Percentiles rank a stretch among this genome's conserved stretches.
Evolutionary conservation across 805 yeast species (phyloP).

Genomic region (Candida golubevii): DNA sequence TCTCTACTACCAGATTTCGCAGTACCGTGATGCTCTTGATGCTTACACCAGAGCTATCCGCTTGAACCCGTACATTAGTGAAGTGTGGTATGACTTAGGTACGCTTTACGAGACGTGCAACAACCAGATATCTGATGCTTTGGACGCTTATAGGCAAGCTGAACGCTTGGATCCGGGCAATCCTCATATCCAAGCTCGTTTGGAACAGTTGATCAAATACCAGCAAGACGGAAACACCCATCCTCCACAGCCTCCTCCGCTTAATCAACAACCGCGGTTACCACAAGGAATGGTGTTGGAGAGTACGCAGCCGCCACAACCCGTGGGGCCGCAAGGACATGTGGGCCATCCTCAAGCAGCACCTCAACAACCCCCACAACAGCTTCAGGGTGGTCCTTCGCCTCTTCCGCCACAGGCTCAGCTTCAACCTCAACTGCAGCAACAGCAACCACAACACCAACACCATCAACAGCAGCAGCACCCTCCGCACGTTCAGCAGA

Average conservation of each 20-base stretch:
- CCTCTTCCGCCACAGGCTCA: conserved; percentile 3
- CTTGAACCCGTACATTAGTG: conserved; percentile 91
- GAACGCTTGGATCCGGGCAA: conserved; percentile 92
- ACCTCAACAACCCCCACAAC: conserved; percentile 6
- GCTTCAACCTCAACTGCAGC: conserved; percentile 1
- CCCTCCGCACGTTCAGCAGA: not conserved
- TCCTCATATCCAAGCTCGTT: conserved; percentile 88
- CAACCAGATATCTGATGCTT: conserved; percentile 89
- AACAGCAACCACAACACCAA: not conserved
- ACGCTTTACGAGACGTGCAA: conserved; percentile 96
- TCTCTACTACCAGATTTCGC: conserved; percentile 90
- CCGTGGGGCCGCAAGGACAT: conserved; percentile 1
- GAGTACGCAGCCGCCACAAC: conserved; percentile 23
- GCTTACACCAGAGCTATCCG: conserved; percentile 97
- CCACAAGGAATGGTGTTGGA: conserved; percentile 65
- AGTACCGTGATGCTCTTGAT: conserved; percentile 93
- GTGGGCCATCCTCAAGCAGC: conserved; percentile 1
- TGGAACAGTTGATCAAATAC: conserved; percentile 75
- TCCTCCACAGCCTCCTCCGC: conserved; percentile 66
- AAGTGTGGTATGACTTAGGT: conserved; percentile 98
- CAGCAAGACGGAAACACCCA: conserved; percentile 65
- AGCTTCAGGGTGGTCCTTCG: conserved; percentile 4
- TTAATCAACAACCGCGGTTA: conserved; percentile 55
- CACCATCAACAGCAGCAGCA: not conserved
- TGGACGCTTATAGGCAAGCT: conserved; percentile 96